Conservation (phyloP, 2,329 filamentous ascomycete genomes). For the Trichoderma lentiforme region DNA sequence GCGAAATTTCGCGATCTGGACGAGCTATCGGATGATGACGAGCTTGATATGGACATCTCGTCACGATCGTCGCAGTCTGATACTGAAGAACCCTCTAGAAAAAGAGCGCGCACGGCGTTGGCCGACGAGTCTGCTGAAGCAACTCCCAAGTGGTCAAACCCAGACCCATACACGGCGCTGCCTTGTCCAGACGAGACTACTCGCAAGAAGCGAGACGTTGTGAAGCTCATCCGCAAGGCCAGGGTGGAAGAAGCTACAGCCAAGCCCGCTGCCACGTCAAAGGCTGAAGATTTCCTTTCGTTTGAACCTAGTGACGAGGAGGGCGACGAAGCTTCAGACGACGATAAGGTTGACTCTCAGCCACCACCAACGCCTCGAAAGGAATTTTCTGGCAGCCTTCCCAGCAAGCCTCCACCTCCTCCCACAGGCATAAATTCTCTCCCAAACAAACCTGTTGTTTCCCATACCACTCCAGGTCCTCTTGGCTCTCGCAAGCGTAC, state of each 20-base stretch:
- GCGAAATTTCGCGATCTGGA: conserved; percentile 54
- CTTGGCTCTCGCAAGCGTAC: conserved; percentile 72
- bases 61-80: conserved; percentile 28
- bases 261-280: conserved; percentile 50
- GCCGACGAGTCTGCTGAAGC: conserved; percentile 39
- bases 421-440: conserved; percentile 14
- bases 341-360: conserved; percentile 25
- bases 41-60: conserved; percentile 63
- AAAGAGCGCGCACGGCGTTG: conserved; percentile 30
- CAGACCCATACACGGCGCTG: conserved; percentile 85
- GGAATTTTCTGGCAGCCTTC: background rate
- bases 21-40: conserved; percentile 60
- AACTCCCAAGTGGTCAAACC: conserved; percentile 86
- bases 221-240: conserved; percentile 88
- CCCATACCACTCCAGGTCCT: conserved; percentile 37
- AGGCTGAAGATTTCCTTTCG: conserved; percentile 84
- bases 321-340: conserved; percentile 25
- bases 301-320: conserved; percentile 66
- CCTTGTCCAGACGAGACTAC: conserved; percentile 73
- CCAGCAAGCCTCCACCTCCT: conserved; percentile 20
- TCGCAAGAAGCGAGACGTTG: conserved; percentile 78
- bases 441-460: conserved; percentile 11
- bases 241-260: conserved; percentile 58
- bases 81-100: conserved; percentile 41
- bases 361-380: conserved; percentile 20